Evolutionary conservation across 73 alveolate genomes (phyloP).

Genomic region (Blepharisma japonicum): DNA sequence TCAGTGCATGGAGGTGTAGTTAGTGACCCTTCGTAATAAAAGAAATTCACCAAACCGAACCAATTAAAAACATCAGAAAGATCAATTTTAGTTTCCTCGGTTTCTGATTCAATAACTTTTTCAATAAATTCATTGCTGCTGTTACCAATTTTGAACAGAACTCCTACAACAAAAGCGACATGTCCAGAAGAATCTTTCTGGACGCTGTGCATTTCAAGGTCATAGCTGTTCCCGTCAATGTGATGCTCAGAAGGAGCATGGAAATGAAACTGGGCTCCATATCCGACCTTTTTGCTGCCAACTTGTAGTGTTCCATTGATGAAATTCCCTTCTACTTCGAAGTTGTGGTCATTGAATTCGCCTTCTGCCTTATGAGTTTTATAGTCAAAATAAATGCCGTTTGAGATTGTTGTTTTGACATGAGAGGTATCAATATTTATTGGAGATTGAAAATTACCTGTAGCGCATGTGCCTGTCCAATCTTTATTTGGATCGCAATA

Average conservation of each 20-base stretch:
- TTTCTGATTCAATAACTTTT: too few species aligned
- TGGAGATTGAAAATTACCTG: constrained; percentile 38
- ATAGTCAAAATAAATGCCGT: not conserved
- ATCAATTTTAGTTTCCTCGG: too few species aligned
- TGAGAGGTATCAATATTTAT: not conserved
- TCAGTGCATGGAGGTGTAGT: constrained; percentile 84
- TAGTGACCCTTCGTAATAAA: constrained; percentile 72
- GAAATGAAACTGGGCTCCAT: constrained; percentile 57
- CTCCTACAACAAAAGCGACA: not conserved
- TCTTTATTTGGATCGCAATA: constrained; percentile 33
- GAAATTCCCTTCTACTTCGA: not conserved
- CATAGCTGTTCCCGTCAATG: constrained; percentile 60
- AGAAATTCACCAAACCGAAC: constrained; percentile 36
- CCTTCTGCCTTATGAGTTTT: not conserved
- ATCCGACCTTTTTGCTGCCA: not conserved
- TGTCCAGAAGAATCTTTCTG: constrained; percentile 31
- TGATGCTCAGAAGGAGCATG: constrained; percentile 89
- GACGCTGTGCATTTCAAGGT: constrained; percentile 81
- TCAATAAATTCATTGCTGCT: too few species aligned
- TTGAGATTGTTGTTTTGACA: not conserved
- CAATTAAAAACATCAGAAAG: not conserved
- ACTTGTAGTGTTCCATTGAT: not conserved
- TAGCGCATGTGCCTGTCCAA: constrained; percentile 41
- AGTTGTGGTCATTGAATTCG: not conserved
- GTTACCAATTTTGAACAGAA: not conserved